Conservation (phyloP, 129 eudicot species). For the Silybum marianum region DNA sequence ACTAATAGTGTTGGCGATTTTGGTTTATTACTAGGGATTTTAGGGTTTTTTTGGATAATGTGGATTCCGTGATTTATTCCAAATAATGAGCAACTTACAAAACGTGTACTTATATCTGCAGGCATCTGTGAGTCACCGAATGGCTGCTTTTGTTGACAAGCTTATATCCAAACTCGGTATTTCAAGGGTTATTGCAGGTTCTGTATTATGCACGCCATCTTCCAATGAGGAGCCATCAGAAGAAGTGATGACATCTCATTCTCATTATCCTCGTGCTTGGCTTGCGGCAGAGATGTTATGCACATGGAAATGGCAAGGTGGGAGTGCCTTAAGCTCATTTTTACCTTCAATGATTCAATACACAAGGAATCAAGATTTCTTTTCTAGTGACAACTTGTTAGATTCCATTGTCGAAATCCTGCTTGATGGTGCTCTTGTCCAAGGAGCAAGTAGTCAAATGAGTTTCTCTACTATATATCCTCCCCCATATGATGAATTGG, state of each 20-base stretch:
- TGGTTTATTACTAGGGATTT: too few species aligned
- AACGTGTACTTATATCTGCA: conserved; percentile 37
- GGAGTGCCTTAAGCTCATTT: conserved; percentile 69
- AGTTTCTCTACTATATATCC: conserved; percentile 47
- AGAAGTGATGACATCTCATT: conserved; percentile 31
- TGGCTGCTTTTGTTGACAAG: conserved; percentile 71
- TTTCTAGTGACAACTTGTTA: conserved; percentile 36
- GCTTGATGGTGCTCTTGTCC: conserved; percentile 85
- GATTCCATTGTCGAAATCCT: conserved; percentile 58
- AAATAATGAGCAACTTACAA: conserved; percentile 6
- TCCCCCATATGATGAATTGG: conserved; percentile 56
- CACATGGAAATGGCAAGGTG: conserved; percentile 95
- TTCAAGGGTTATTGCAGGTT: conserved; percentile 60
- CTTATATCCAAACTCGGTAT: conserved; percentile 74
- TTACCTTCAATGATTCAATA: conserved; percentile 58
- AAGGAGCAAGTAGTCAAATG: conserved; percentile 44
- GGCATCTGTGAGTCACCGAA: conserved; percentile 43
- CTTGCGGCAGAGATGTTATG: conserved; percentile 90
- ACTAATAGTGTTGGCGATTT: too few species aligned
- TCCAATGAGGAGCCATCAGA: conserved; percentile 24
- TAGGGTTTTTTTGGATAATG: too few species aligned
- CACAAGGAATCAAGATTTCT: conserved; percentile 33
- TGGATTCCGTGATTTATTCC: too few species aligned
- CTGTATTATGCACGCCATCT: conserved; percentile 23
- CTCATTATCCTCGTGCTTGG: conserved; percentile 67